A percentile compares a stretch with the other conserved stretches of the same genome.
Evolutionary conservation across 140 eudicot genomes (phyloP).

Genomic region (Flaveria floridana): DNA sequence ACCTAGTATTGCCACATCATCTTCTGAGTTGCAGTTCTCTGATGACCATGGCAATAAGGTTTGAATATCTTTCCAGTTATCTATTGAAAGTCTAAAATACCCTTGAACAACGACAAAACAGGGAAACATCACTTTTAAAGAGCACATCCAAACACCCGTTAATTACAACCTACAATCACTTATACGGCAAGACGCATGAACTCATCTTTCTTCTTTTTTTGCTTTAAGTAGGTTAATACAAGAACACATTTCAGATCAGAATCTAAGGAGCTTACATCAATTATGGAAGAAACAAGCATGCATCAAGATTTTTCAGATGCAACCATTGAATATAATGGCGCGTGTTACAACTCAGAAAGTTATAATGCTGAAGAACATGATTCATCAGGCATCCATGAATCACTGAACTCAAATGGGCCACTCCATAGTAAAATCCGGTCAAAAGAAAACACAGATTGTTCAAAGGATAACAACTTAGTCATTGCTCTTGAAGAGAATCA

Average conservation of each 20-base stretch:
- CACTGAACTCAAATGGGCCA: constrained; percentile 48
- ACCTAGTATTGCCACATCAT: constrained; percentile 40
- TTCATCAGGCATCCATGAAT: constrained; percentile 53
- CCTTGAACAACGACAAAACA: not conserved
- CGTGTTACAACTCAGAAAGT: constrained; percentile 61
- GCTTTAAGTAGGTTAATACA: constrained; percentile 48
- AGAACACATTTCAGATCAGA: constrained; percentile 46
- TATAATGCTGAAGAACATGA: constrained; percentile 67
- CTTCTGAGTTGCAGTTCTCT: constrained; percentile 39
- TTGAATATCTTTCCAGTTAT: constrained; percentile 16
- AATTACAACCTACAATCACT: not conserved
- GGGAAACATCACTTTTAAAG: not conserved
- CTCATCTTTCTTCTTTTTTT: not conserved
- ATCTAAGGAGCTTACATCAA: constrained; percentile 51
- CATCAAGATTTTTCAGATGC: constrained; percentile 62
- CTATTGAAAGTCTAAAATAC: not conserved
- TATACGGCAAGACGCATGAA: not conserved
- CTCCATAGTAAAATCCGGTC: constrained; percentile 41
- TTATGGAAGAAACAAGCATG: constrained; percentile 45
- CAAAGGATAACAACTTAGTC: constrained; percentile 54
- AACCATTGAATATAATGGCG: constrained; percentile 53
- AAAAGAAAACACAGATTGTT: constrained; percentile 48
- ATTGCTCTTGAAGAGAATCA: constrained; percentile 65
- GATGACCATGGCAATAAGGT: constrained; percentile 56
- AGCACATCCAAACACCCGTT: not conserved